These are phyloP conservation scores for Coemansia sp. DNA, from an alignment of 192 early-diverging fungal species.

Conservation along the genomic window DNA sequence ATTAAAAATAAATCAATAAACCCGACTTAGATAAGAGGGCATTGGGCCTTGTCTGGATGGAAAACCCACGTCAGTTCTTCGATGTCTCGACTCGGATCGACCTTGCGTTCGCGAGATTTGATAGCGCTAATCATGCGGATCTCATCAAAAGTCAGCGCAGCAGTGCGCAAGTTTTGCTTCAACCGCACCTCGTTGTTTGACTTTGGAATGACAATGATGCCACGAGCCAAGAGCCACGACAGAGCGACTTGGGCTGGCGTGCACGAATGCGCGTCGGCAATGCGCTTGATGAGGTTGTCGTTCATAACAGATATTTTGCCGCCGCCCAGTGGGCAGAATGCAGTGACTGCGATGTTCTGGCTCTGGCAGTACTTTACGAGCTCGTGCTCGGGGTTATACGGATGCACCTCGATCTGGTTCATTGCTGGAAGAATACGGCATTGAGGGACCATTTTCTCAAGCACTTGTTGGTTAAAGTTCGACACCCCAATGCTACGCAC, in stretches of 20 bases:
- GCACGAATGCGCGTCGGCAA: slow-evolving; percentile 67
- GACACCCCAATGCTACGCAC: slow-evolving; percentile 82
- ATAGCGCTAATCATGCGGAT: slow-evolving; percentile 31
- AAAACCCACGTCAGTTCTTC: slow-evolving; percentile 49
- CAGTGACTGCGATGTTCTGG: slow-evolving; percentile 73
- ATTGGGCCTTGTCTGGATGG: slow-evolving; percentile 38
- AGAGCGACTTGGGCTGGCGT: slow-evolving; percentile 73
- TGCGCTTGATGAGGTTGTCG: slow-evolving; percentile 57
- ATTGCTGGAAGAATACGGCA: slow-evolving; percentile 75
- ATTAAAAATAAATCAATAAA: not conserved
- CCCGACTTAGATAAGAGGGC: slow-evolving; percentile 39
- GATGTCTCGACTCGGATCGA: slow-evolving; percentile 24
- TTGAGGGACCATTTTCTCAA: slow-evolving; percentile 65
- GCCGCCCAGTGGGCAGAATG: slow-evolving; percentile 81
- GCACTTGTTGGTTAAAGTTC: slow-evolving; percentile 67
- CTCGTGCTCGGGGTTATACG: slow-evolving; percentile 60
- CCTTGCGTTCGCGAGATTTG: slow-evolving; percentile 35
- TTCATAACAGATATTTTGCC: slow-evolving; percentile 34
- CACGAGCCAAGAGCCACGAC: slow-evolving; percentile 73
- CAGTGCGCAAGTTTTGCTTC: slow-evolving; percentile 47
- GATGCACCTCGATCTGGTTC: slow-evolving; percentile 87
- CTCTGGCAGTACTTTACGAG: slow-evolving; percentile 71
- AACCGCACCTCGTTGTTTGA: slow-evolving; percentile 67
- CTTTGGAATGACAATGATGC: slow-evolving; percentile 80
- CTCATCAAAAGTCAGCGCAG: slow-evolving; percentile 36